Conservation (phyloP, 148 eudicot species). For the Chenopodium album region DNA sequence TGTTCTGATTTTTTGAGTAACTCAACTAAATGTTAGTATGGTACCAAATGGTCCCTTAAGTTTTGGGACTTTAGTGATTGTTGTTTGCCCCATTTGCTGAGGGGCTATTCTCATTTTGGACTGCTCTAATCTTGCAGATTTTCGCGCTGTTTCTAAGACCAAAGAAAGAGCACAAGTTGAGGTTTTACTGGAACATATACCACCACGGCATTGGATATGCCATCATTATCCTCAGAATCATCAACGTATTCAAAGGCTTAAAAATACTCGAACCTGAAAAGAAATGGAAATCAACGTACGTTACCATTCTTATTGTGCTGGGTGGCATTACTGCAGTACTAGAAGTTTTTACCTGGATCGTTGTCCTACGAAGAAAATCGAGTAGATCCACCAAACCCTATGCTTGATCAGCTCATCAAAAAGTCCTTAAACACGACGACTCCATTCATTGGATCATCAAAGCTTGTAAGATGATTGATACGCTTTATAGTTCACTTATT, state of each 20-base stretch:
- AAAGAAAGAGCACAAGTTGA: slow-evolving; percentile 74
- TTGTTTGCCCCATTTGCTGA: neutral
- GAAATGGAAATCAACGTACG: slow-evolving; percentile 75
- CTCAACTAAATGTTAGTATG: neutral
- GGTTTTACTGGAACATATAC: slow-evolving; percentile 85
- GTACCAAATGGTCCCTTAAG: neutral
- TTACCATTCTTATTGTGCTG: slow-evolving; percentile 43
- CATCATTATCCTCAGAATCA: slow-evolving; percentile 66
- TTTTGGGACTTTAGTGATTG: neutral
- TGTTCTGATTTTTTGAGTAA: neutral
- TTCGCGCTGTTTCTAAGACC: slow-evolving; percentile 90
- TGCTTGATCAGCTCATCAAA: slow-evolving; percentile 30
- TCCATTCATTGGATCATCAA: slow-evolving; percentile 2
- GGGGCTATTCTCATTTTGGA: neutral
- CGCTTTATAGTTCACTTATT: neutral
- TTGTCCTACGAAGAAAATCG: slow-evolving; percentile 57
- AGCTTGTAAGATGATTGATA: neutral
- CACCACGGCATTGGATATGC: slow-evolving; percentile 76
- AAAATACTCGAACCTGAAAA: slow-evolving; percentile 63
- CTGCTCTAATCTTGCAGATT: slow-evolving; percentile 37
- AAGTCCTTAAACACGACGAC: neutral
- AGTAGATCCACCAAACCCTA: slow-evolving; percentile 65
- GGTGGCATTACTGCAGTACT: slow-evolving; percentile 59
- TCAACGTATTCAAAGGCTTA: slow-evolving; percentile 87
- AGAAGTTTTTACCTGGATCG: slow-evolving; percentile 76